Base-by-base conservation (phyloP, 495 filamentous ascomycete species). In the Neurospora cerealis region DNA sequence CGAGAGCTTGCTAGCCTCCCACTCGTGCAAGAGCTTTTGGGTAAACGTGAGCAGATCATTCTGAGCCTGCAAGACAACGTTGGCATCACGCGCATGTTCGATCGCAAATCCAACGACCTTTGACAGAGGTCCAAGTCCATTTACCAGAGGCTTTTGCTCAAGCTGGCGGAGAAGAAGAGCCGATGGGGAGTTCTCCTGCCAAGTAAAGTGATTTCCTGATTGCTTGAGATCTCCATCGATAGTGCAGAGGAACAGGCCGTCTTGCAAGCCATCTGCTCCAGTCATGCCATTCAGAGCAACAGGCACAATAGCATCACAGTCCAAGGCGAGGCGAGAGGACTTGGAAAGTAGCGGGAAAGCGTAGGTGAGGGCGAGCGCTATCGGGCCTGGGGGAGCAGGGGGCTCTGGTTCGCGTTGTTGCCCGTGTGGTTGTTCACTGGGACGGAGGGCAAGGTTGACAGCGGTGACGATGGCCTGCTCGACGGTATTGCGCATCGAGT, bases 1-100 rank as follows among this genome's bases (percentile, higher is more conserved):
- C 1, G 92, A 96, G 41, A 99, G 85, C 76, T 93, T 93, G 80
- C 90, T 96, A 74, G 89, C 88, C 70, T 91, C 88, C 96, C 96
- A 99, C 78, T 93, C 91, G n/a, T 90, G 86, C 70, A 91, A 84
- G 32, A 99, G 78, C 4, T 86, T 91, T 37, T 89, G 85, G 9
- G 91, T 87, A 77, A 99, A 97, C 13, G 83, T 85, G 7, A 89
- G 83, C 36, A 98, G 78, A 72, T 92, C 87, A 74, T 94, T 91
- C n/a, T 96, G 85, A 34, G 89, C 85, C 41, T 85, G 87, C 46
- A 92, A 84, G 15, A 97, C 85, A 0, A 90, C 80, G 71, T 82
- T 81, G 0, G 90, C 80, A 75, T 94, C 85, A 3, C 80, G 83
- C 4, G 88, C 87, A 74, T 92, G 86, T 77, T 93, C 90, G 60